These are phyloP conservation scores for Zymoseptoria crescenta DNA, from an alignment of 2,329 filamentous ascomycete genomes.

Conservation along the genomic window DNA sequence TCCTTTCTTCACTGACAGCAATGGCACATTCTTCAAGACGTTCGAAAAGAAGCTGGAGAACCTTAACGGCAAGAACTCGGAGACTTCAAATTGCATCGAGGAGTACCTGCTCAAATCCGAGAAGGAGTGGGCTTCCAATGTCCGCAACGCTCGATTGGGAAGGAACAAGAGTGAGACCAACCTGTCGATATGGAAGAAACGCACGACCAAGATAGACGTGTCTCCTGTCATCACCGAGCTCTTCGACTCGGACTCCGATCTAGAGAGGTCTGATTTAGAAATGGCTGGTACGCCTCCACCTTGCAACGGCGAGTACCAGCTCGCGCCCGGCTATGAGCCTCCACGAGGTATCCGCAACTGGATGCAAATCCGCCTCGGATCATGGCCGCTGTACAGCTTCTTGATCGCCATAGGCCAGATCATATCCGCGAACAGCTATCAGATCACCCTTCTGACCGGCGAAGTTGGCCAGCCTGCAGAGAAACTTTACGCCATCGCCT, in stretches of 20 bases:
- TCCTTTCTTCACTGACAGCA: constrained; percentile 55
- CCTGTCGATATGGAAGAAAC: constrained; percentile 2
- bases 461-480: constrained; percentile 49
- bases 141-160: constrained; percentile 51
- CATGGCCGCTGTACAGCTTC: constrained; percentile 56
- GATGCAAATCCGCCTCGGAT: constrained; percentile 47
- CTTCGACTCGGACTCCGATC: neutral
- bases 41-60: constrained; percentile 50
- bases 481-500: constrained; percentile 53
- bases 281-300: constrained; percentile 13
- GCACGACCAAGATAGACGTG: constrained; percentile 20
- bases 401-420: constrained; percentile 55
- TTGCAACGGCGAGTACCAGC: constrained; percentile 42
- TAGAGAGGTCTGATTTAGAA: neutral
- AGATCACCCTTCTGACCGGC: constrained; percentile 57
- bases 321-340: constrained; percentile 47
- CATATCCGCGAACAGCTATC: constrained; percentile 57
- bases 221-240: constrained; percentile 14
- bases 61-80: constrained; percentile 49
- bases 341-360: constrained; percentile 51
- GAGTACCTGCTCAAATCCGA: constrained; percentile 55
- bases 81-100: constrained; percentile 51
- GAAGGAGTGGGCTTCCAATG: constrained; percentile 56
- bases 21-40: constrained; percentile 49
- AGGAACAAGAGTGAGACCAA: constrained; percentile 29